Evolutionary conservation across 2,329 filamentous ascomycete genomes (phyloP), one percentile per base, ranked within the genome.

Genomic region (Scopulariopsis brevicaulis): DNA sequence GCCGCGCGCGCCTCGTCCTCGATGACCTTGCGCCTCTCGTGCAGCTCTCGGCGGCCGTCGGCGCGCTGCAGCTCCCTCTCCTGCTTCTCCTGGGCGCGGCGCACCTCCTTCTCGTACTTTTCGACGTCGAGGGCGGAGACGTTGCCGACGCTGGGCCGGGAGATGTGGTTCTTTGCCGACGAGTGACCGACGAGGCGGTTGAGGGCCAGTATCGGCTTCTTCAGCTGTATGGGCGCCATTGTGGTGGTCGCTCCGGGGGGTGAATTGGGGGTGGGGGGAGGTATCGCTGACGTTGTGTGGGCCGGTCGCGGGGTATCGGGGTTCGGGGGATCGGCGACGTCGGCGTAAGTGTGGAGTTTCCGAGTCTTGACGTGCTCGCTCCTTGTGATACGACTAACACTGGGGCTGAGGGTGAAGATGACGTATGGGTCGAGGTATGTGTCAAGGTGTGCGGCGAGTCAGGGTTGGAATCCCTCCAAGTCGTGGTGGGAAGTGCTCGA

Each of bases 181-280:
- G 68, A 60, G 60, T 74, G 70, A 14, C 71, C 71, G 53, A 73
- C 63, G 18, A 73, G 61, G 50, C 71, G 67, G 61, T 73, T 74
- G 15, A 74, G 66, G 22, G 68, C 66, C 58, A 74, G 63, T 28
- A 74, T 62, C 24, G 71, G 70, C 62, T 70, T 68, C 62, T 69
- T 74, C 40, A 73, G 59, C 28, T 60, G 61, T 57, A 64, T 64
- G 4, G 64, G 65, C 58, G 69, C 65, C 70, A 71, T 72, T 55
- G 52, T 65, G 53, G 20, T n/a, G 28, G 55, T 53, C 25, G 40
- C 15, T 6, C 40, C 15, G 15, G 5, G 40, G 15, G 14, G 37
- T 14, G n/a, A 18, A 52, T 32, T 28, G 18, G 11, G 25, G 28
- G 18, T 37, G 43, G 14, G 50, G 15, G 43, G 12, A 20, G 50